Conservation (phyloP, 2,329 filamentous ascomycete species). For the Simplicillium sp. region DNA sequence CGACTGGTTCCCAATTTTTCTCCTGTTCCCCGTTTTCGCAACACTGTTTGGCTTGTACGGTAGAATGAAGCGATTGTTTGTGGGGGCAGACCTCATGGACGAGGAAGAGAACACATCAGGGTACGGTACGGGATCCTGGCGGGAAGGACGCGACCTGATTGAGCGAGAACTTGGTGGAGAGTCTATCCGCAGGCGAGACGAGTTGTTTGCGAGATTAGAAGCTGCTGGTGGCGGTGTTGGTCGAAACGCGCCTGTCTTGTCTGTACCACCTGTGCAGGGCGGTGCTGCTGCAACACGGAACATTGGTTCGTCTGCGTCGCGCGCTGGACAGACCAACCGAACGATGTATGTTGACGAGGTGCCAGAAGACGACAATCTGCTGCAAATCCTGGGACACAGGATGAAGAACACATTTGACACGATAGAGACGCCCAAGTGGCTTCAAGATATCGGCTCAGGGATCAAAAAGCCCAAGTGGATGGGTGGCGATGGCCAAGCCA, state of each 20-base stretch:
- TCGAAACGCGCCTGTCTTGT: constrained; percentile 35
- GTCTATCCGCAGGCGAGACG: constrained; percentile 39
- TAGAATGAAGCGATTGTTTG: constrained; percentile 68
- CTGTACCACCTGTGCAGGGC: constrained; percentile 31
- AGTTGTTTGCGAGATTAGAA: constrained; percentile 25
- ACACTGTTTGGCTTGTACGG: constrained; percentile 87
- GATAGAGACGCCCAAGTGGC: constrained; percentile 72
- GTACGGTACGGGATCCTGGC: constrained; percentile 76
- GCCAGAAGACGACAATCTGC: constrained; percentile 69
- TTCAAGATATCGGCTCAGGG: constrained; percentile 58
- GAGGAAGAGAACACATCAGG: constrained; percentile 56
- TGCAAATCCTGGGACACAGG: constrained; percentile 72
- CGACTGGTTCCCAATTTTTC: constrained; percentile 77
- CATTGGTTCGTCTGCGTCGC: constrained; percentile 26
- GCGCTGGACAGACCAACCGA: constrained; percentile 16
- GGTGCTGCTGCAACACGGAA: constrained; percentile 25
- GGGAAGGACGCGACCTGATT: constrained; percentile 84
- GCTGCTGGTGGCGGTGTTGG: constrained; percentile 14
- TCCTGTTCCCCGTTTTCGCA: constrained; percentile 76
- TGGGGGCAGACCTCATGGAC: constrained; percentile 64
- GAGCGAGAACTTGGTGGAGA: constrained; percentile 71
- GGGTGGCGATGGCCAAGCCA: constrained; percentile 44
- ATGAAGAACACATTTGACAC: constrained; percentile 89
- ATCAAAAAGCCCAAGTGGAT: constrained; percentile 79
- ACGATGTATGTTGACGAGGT: constrained; percentile 34